A percentile compares a stretch with the other conserved stretches of the same genome.
These are phyloP conservation scores for Chlamydomonas incerta DNA, from an alignment of 139 green algal genomes.

Conservation along the genomic window DNA sequence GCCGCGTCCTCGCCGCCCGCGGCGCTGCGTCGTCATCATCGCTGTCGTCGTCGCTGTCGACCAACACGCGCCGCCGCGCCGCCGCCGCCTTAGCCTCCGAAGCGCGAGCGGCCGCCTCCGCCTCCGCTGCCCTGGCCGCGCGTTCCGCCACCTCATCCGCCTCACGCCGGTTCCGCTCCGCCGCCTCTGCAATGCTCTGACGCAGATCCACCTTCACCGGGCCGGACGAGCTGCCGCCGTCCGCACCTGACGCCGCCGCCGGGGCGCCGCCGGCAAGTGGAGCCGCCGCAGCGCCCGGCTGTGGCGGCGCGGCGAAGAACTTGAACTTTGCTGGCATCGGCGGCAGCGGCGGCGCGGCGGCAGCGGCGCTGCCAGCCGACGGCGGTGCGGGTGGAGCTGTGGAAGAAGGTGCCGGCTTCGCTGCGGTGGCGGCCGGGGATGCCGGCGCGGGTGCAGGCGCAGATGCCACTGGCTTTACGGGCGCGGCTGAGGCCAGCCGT, in stretches of 20 bases:
- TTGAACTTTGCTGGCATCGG: slow-evolving; percentile 38
- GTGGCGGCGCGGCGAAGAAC: slow-evolving; percentile 9
- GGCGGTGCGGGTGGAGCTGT: not conserved
- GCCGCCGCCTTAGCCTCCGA: slow-evolving; percentile 19
- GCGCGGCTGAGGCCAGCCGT: too few species aligned
- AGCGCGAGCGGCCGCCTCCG: not conserved
- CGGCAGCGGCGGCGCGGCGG: not conserved
- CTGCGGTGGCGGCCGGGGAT: not conserved
- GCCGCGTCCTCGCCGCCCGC: not conserved
- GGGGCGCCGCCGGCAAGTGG: not conserved
- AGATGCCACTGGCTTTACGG: too few species aligned
- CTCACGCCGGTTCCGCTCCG: not conserved
- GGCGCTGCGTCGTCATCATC: not conserved
- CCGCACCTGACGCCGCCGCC: not conserved
- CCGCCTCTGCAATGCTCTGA: slow-evolving; percentile 4
- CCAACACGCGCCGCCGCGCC: not conserved
- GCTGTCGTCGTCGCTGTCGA: not conserved
- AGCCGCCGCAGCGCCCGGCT: not conserved
- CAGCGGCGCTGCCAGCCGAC: not conserved
- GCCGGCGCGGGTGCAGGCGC: too few species aligned
- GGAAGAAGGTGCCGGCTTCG: not conserved
- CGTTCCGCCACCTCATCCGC: not conserved
- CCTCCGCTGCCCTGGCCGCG: not conserved
- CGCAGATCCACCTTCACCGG: slow-evolving; percentile 29
- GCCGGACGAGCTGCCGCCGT: not conserved